A percentile compares a stretch with the other conserved stretches of the same genome.
These are phyloP conservation scores for Elongisporangium undulatum DNA, from an alignment of 352 stramenopile genomes.

Conservation along the genomic window DNA sequence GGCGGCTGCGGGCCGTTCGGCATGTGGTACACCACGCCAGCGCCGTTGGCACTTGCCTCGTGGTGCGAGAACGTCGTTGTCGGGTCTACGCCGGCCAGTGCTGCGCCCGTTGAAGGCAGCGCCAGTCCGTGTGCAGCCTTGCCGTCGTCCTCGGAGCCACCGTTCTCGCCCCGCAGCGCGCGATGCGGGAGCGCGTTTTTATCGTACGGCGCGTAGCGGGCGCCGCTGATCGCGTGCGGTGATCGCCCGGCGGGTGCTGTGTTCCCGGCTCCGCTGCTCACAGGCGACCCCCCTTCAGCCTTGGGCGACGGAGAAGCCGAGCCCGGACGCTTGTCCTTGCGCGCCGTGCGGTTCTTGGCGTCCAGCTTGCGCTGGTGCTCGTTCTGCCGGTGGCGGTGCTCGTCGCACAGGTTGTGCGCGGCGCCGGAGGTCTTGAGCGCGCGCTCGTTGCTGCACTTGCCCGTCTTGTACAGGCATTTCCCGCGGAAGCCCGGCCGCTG, in stretches of 20 bases:
- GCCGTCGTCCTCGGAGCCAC: neutral
- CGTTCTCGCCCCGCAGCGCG: neutral
- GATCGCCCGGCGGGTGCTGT: conserved; percentile 1
- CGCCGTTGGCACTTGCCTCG: conserved; percentile 5
- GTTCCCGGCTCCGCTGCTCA: conserved; percentile 3
- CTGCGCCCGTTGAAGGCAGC: neutral
- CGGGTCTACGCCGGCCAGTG: conserved; percentile 1
- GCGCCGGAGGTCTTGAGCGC: conserved; percentile 80
- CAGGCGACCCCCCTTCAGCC: neutral
- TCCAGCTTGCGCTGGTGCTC: conserved; percentile 86
- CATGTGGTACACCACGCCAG: conserved; percentile 29
- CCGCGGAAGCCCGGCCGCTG: conserved; percentile 50
- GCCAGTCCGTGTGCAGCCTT: conserved; percentile 5
- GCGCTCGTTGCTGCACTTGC: conserved; percentile 83
- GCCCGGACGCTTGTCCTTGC: conserved; percentile 42
- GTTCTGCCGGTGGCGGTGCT: conserved; percentile 80
- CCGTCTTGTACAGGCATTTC: conserved; percentile 85
- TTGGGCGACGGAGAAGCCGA: conserved; percentile 17
- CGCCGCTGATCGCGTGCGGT: neutral
- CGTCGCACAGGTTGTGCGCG: conserved; percentile 83
- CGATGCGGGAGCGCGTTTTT: neutral
- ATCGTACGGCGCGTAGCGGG: neutral
- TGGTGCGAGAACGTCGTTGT: neutral
- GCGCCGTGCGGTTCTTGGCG: conserved; percentile 71
- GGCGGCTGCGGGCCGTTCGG: conserved; percentile 46